Conservation (phyloP, 495 filamentous ascomycete species). For the Tricharina praecox region DNA sequence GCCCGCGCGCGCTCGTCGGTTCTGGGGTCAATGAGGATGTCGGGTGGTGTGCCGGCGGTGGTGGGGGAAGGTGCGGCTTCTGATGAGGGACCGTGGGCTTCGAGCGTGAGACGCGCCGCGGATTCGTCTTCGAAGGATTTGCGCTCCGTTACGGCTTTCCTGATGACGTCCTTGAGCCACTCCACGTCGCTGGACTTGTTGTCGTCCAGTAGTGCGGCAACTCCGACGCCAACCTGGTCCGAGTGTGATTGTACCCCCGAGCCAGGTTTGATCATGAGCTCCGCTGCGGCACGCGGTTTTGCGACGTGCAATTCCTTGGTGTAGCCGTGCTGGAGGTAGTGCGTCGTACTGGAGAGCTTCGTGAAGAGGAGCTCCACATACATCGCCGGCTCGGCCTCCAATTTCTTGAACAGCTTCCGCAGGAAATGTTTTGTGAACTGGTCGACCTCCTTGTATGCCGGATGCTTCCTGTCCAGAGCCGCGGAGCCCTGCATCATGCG, state of each 20-base stretch:
- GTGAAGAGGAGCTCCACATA: constrained; percentile 82
- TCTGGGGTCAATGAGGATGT: constrained; percentile 47
- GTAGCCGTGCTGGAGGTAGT: constrained; percentile 69
- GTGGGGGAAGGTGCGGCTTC: constrained; percentile 26
- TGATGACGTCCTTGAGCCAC: constrained; percentile 62
- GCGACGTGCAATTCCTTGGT: constrained; percentile 55
- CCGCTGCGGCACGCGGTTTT: constrained; percentile 38
- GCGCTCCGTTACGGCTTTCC: constrained; percentile 52
- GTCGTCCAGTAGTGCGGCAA: constrained; percentile 60
- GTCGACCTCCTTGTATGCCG: constrained; percentile 77
- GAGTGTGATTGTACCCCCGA: constrained; percentile 45
- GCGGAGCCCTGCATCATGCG: constrained; percentile 85
- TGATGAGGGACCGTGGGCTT: constrained; percentile 30
- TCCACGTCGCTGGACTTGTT: constrained; percentile 54
- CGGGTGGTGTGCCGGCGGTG: too few species aligned
- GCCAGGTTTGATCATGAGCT: constrained; percentile 53
- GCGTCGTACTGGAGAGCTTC: constrained; percentile 67
- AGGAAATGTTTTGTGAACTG: constrained; percentile 70
- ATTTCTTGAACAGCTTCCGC: constrained; percentile 55
- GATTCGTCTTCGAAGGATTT: constrained; percentile 62
- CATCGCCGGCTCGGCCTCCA: constrained; percentile 66
- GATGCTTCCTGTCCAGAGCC: constrained; percentile 44
- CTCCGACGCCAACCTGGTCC: constrained; percentile 59
- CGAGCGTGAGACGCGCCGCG: constrained; percentile 33
- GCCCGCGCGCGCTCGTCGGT: constrained; percentile 51